Evolutionary conservation across 2,329 filamentous ascomycete species (phyloP), one percentile per base, ranked within the genome.

Genomic region (Plectosphaerella sp.): DNA sequence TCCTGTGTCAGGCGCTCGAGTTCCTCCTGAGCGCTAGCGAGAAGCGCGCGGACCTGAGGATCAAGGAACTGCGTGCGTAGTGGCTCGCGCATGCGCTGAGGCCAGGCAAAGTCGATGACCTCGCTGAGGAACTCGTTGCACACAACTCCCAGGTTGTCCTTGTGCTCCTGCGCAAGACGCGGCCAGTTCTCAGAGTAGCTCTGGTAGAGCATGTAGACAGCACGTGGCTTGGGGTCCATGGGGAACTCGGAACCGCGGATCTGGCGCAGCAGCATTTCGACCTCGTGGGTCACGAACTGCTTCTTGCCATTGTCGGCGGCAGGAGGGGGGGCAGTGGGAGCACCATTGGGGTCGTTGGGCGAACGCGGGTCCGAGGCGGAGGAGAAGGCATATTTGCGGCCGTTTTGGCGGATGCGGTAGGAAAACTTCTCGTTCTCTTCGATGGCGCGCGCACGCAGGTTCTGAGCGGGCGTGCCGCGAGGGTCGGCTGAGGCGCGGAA

Each of bases 121-220:
- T 79, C 76, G 22, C 69, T 70, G 3, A 79, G 68, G 39, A 79
- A 79, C 63, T 79, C 76, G 60, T 77, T 77, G 65, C 77, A 79
- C 33, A 79, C 77, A 18, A 79, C 76, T 15, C 73, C 72, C 0
- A 79, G 68, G 47, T 79, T 79, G 55, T 79, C 76, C 66, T 78
- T 79, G 67, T 78, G 77, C 59, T 79, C 76, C 50, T 75, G 74
- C 0, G 76, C 76, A 12, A 79, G 65, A n/a, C 69, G 67, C 3
- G 76, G 74, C 76, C 76, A 79, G 61, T 76, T 75, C 53, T 75
- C 72, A 2, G 74, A 77, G 58, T 78, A 79, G 53, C 75, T 75
- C 51, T 79, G 76, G 63, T 79, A 79, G 12, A 79, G 67, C 60
- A 79, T 79, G 62, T 79, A 79, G 3, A 77, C 75, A 0, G 76